phyloP scores from a whole-genome alignment of 257 asterid genomes.

The Salvia rosmarinus region DNA sequence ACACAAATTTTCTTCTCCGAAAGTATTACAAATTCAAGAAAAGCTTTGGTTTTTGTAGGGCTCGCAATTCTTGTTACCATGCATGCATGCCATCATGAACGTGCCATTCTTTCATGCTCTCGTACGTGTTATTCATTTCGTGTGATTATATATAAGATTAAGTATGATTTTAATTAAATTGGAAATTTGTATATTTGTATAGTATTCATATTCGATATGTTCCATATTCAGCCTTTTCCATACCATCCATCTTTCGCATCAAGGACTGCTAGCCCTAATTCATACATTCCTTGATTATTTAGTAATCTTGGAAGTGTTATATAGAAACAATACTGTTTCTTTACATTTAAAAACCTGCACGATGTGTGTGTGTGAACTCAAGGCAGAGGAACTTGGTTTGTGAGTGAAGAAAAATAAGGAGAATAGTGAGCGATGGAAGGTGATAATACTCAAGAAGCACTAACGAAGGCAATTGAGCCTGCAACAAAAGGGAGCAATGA shows the following conservation, averaged over 20 bases:
- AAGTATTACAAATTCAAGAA: not conserved
- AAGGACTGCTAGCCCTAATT: not conserved
- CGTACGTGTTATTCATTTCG: not conserved
- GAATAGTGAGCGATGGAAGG: conserved; percentile 37
- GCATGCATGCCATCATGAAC: not conserved
- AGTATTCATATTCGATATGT: not conserved
- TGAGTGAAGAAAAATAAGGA: not conserved
- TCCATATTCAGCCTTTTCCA: not conserved
- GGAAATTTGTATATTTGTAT: not conserved
- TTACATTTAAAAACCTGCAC: not conserved
- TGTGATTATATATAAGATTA: not conserved
- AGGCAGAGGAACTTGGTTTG: not conserved
- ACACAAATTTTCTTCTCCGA: not conserved
- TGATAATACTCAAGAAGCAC: conserved; percentile 27
- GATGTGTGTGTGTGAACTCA: not conserved
- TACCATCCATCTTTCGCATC: too few relatives aligned
- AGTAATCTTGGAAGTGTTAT: not conserved
- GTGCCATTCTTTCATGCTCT: not conserved
- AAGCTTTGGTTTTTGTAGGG: not conserved
- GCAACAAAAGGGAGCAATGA: conserved; percentile 8
- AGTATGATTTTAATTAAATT: not conserved
- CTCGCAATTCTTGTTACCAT: not conserved
- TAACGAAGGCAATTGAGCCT: conserved; percentile 13
- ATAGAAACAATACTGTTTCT: not conserved
- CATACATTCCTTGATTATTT: not conserved